phyloP scores from a whole-genome alignment of 2,329 filamentous ascomycete species.

The Lachnellula willkommii region DNA sequence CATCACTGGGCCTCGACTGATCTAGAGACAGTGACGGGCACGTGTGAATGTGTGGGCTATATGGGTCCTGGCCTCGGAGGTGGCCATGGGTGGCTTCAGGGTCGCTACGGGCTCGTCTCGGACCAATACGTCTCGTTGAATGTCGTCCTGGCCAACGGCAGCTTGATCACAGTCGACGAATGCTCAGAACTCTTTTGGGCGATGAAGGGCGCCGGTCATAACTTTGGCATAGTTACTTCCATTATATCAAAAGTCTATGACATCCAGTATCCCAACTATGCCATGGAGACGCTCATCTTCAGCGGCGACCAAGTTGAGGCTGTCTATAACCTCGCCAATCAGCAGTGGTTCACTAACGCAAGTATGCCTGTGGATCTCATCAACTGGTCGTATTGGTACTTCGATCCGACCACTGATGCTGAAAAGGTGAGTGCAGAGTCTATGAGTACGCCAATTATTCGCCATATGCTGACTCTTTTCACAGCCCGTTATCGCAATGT shows the following conservation, averaged over 20 bases:
- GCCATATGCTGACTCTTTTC: background rate
- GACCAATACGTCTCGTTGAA: constrained; percentile 45
- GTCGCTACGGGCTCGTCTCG: constrained; percentile 46
- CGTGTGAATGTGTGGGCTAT: constrained; percentile 43
- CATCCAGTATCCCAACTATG: constrained; percentile 33
- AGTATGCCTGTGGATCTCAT: constrained; percentile 41
- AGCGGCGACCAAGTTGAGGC: constrained; percentile 44
- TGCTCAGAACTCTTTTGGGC: constrained; percentile 52
- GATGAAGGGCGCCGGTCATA: constrained; percentile 51
- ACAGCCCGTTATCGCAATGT: constrained; percentile 38
- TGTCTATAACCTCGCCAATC: constrained; percentile 43
- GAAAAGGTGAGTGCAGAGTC: constrained; percentile 30
- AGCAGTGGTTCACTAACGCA: constrained; percentile 31
- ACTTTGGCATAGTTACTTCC: constrained; percentile 52
- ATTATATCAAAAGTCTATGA: constrained; percentile 44
- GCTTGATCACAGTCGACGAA: constrained; percentile 38
- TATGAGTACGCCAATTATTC: constrained; percentile 6
- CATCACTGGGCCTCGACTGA: constrained; percentile 14
- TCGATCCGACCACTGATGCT: constrained; percentile 38
- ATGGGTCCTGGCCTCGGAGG: constrained; percentile 50
- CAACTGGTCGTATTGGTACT: constrained; percentile 47
- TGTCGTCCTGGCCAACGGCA: constrained; percentile 44
- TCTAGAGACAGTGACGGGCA: constrained; percentile 34
- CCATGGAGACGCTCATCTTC: constrained; percentile 40
- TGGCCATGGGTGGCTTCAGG: constrained; percentile 53